phyloP scores from a whole-genome alignment of 495 filamentous ascomycete genomes.

The Penicillium malachiteum region DNA sequence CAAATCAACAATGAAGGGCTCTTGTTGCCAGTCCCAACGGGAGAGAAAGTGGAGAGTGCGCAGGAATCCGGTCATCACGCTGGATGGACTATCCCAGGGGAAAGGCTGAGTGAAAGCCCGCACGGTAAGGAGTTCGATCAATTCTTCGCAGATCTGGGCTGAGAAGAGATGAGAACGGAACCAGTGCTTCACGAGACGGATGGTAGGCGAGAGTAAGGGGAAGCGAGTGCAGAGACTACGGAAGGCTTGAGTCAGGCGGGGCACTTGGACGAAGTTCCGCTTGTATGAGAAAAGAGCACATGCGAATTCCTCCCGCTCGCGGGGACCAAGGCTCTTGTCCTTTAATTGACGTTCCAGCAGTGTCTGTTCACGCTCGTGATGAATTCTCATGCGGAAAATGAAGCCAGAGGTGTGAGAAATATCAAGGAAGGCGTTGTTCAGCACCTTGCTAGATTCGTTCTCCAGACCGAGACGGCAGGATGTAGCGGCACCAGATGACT shows the following conservation, averaged over 20 bases:
- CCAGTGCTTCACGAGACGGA: conserved; percentile 90
- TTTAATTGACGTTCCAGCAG: conserved; percentile 77
- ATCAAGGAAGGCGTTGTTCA: conserved; percentile 84
- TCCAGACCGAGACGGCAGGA: conserved; percentile 75
- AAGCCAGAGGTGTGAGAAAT: conserved; percentile 68
- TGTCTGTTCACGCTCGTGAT: conserved; percentile 78
- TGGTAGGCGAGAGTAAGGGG: conserved; percentile 76
- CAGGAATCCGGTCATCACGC: conserved; percentile 76
- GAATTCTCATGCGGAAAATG: conserved; percentile 55
- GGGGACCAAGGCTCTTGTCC: conserved; percentile 61
- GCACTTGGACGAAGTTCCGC: conserved; percentile 65
- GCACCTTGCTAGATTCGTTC: conserved; percentile 60
- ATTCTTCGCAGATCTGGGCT: conserved; percentile 70
- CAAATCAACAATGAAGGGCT: conserved; percentile 78
- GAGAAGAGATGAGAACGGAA: conserved; percentile 79
- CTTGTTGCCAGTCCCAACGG: conserved; percentile 86
- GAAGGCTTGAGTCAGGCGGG: conserved; percentile 78
- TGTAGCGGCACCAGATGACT: conserved; percentile 49
- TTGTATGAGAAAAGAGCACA: conserved; percentile 69
- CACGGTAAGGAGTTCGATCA: conserved; percentile 77
- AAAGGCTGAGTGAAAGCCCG: conserved; percentile 78
- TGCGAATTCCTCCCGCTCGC: conserved; percentile 62
- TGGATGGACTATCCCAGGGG: conserved; percentile 77
- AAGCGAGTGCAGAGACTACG: conserved; percentile 76
- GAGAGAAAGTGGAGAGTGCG: conserved; percentile 74